Base-by-base conservation (phyloP, 2,329 filamentous ascomycete species). In the Plectosphaerella plurivora region DNA sequence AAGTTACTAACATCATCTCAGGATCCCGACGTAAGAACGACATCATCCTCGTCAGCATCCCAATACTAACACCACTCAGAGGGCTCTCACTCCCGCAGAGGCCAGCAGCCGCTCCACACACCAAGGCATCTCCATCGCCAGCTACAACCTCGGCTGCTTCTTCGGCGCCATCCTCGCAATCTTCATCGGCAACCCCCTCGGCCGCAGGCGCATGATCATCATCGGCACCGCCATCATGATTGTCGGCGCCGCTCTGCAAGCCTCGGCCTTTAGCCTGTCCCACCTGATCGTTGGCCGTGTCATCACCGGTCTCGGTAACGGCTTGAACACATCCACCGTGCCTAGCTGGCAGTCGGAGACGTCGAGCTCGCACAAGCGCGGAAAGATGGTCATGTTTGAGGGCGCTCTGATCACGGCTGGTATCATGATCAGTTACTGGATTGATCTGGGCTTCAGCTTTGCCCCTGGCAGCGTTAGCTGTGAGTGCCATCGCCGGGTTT, bases 311-410 rank as follows among this genome's bases (percentile, higher is more conserved):
- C 55, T 57, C 22, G 55, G 55, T 37, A 57, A 73, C 53, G 70
- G 71, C 47, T 65, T 64, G 33, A 71, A 73, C 51, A 73, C 71
- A 0, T 71, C 69, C 1, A 77, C 74, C 1, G 73, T 80, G 11
- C 81, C 81, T 4, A 83, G 79, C 47, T 85, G 81, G 81, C 79
- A 84, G 54, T 81, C 79, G 0, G 82, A 84, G 62, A 81, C 77
- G 0, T 82, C 79, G 39, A 75, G 74, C 15, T 70, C 78, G 3
- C 76, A 84, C 59, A 79, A 81, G 58, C 72, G 81, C 47, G 81
- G 80, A n/a, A 81, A 80, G 57, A 68, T 83, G 24, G 79, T 84
- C 62, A 82, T 83, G 77, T 74, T 83, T 46, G 80, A 84, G 61
- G 79, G 79, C 16, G 78, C 78, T 5, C 68, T 83, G 50, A 82